Evolutionary conservation across 1,139 yeast species (phyloP).

Genomic region (Magnusiomyces paraingens): DNA sequence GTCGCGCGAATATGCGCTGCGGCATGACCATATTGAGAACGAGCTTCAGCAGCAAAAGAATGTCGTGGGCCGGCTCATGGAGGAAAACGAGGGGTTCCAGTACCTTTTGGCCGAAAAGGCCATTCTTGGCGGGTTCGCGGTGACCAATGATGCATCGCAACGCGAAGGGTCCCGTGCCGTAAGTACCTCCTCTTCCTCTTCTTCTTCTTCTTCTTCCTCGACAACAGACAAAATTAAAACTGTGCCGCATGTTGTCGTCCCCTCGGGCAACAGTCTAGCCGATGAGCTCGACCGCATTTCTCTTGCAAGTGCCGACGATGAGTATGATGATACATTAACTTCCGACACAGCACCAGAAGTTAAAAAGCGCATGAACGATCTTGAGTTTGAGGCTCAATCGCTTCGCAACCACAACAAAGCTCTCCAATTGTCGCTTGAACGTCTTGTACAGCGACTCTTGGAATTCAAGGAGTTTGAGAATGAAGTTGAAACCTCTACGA

Average conservation of each 20-base stretch:
- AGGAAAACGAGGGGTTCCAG: slow-evolving; percentile 35
- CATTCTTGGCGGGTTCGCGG: slow-evolving; percentile 24
- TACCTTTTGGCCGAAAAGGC: slow-evolving; percentile 32
- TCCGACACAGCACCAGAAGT: not conserved
- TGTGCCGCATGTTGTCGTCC: not conserved
- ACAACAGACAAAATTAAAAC: slow-evolving; percentile 24
- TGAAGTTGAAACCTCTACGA: slow-evolving; percentile 22
- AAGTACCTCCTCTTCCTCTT: too few relatives aligned
- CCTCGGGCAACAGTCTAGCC: slow-evolving; percentile 1
- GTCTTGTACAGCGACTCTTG: slow-evolving; percentile 32
- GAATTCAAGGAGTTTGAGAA: slow-evolving; percentile 29
- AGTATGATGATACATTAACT: not conserved
- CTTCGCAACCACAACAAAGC: slow-evolving; percentile 14
- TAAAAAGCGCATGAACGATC: slow-evolving; percentile 9
- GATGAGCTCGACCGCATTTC: slow-evolving; percentile 2
- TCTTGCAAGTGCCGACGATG: not conserved
- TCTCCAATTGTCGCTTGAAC: slow-evolving; percentile 22
- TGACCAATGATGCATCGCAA: not conserved
- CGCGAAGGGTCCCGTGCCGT: too few relatives aligned
- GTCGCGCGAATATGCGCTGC: slow-evolving; percentile 27
- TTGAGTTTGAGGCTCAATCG: slow-evolving; percentile 9
- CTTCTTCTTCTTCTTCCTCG: slow-evolving; percentile 2
- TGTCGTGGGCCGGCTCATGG: slow-evolving; percentile 28
- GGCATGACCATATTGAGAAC: slow-evolving; percentile 26
- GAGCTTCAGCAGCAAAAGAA: slow-evolving; percentile 27